Base-by-base conservation (phyloP, 805 yeast species). In the Yarrowia alimentaria region DNA sequence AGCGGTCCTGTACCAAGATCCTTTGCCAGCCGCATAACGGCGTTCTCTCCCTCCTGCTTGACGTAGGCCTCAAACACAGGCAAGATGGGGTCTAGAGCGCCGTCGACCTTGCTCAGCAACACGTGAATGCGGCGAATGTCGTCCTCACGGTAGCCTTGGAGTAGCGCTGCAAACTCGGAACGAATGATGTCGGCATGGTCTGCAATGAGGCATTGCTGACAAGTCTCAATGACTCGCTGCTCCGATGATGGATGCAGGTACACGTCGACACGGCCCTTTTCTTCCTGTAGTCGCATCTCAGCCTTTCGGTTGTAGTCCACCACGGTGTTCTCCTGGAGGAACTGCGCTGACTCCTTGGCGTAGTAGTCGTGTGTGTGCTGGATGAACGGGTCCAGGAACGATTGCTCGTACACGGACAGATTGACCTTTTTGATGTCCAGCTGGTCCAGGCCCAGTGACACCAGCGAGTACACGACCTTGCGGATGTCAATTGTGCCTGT, bases 241-340 rank as follows among this genome's bases (percentile, higher is more conserved):
- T 84, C 84, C 5, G 96, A 85, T 64, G 86, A 89, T 35, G 83
- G 89, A 66, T 91, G 95, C 66, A 93, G 76, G 61, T 85, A 83
- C 64, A 83, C 76, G 52, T 80, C 81, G 55, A 91, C 81, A 32
- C 93, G 76, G 37, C 81, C 76, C 55, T 84, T 79, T 68, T 93
- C 99, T 64, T 89, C 96, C 29, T 77, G 77, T 43, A 94, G 77
- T 55, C 97, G 76, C 49, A 77, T 75, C 59, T 85, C 89, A 30
- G 96, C 95, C 64, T 83, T 86, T 55, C 77, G 79, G 78, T 93
- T 81, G 69, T 93, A 93, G 61, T 88, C 95, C 18, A 90, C 91
- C 42, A 91, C 91, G 57, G 88, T 84, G 65, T 89, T 85, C 22
- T 78, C 77, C 3, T 75, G 68, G 54, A 93, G 71, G 63, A 81